Percentiles rank a stretch among this genome's conserved stretches.
phyloP scores from a whole-genome alignment of 1,284 basidiomycete species.

The Marasmius fiardii region DNA sequence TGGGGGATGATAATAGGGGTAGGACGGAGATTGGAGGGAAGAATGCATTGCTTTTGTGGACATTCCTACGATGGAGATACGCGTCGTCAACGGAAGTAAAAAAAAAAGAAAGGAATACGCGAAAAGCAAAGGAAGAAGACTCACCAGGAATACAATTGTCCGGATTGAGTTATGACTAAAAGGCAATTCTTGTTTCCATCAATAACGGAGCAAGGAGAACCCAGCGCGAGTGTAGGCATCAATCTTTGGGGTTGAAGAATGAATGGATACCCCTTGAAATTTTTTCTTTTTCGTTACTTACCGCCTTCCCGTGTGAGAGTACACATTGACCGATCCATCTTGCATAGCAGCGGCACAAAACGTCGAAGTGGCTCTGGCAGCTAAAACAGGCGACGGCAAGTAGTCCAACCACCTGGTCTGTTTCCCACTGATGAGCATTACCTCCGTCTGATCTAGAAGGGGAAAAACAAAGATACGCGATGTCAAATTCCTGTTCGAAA shows the following conservation, averaged over 20 bases:
- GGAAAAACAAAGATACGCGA: not conserved
- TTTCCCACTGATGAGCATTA: slow-evolving; percentile 61
- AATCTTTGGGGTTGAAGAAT: slow-evolving; percentile 39
- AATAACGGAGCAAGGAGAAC: slow-evolving; percentile 66
- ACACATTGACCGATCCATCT: slow-evolving; percentile 77
- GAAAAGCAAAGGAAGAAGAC: slow-evolving; percentile 19
- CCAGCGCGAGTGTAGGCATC: slow-evolving; percentile 74
- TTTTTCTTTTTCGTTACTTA: slow-evolving; percentile 33
- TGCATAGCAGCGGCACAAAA: slow-evolving; percentile 78
- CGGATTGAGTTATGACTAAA: slow-evolving; percentile 69
- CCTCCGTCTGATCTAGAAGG: slow-evolving; percentile 57
- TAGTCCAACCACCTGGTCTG: slow-evolving; percentile 88
- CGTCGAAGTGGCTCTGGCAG: slow-evolving; percentile 56
- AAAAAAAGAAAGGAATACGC: slow-evolving; percentile 3
- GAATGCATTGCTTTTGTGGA: slow-evolving; percentile 58
- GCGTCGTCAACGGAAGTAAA: slow-evolving; percentile 4
- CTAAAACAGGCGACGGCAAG: slow-evolving; percentile 66
- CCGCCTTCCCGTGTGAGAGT: slow-evolving; percentile 79
- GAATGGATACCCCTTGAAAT: slow-evolving; percentile 7
- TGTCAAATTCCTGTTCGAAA: too few relatives aligned
- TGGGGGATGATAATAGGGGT: slow-evolving; percentile 54
- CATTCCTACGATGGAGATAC: slow-evolving; percentile 51
- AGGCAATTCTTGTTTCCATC: slow-evolving; percentile 63
- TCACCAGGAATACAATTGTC: slow-evolving; percentile 74
- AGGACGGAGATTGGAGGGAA: slow-evolving; percentile 66